phyloP scores from a whole-genome alignment of 2,329 filamentous ascomycete genomes.

The Talaromyces sp. region DNA sequence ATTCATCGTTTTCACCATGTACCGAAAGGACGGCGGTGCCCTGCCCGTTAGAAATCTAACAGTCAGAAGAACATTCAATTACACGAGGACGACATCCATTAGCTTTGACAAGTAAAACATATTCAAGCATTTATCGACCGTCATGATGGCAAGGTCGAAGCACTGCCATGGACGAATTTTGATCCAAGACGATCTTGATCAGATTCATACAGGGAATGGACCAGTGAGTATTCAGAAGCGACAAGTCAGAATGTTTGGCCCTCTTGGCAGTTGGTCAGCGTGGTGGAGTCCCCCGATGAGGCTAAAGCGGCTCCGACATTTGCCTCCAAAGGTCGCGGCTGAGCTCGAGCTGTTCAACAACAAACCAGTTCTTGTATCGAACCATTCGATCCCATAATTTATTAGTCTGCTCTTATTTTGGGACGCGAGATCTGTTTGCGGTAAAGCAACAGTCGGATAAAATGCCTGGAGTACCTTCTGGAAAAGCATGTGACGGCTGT shows the following conservation, averaged over 20 bases:
- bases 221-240: background rate
- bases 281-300: slow-evolving; percentile 1
- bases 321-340: background rate
- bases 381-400: background rate
- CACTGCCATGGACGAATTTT: background rate
- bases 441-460: background rate
- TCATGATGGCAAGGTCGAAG: background rate
- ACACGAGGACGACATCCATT: background rate
- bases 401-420: no score
- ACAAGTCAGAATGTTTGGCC: background rate
- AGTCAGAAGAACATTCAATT: background rate
- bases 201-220: background rate
- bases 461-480: slow-evolving; percentile 54
- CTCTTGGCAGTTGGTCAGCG: background rate
- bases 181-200: background rate
- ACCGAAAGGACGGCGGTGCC: background rate
- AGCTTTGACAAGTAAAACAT: background rate
- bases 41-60: no score
- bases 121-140: background rate
- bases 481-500: slow-evolving; percentile 51
- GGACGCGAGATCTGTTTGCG: no score
- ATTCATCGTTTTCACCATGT: background rate
- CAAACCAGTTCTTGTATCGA: background rate
- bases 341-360: background rate
- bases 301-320: background rate